These are phyloP conservation scores for Zoysia japonica DNA, from an alignment of 176 grass and related monocot genomes.

Conservation along the genomic window DNA sequence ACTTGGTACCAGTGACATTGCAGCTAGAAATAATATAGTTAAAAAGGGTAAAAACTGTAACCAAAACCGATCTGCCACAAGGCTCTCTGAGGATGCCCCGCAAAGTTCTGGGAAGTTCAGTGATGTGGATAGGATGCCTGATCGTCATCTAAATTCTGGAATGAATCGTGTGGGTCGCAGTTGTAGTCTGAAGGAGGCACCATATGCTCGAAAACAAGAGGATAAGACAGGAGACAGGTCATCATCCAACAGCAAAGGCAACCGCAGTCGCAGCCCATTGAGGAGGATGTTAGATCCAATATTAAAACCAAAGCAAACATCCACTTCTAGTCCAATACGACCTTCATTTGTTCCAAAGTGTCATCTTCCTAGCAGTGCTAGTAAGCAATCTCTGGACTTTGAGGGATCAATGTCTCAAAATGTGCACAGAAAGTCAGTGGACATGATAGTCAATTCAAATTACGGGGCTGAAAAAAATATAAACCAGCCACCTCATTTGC, in stretches of 20 bases:
- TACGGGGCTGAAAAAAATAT: constrained; percentile 37
- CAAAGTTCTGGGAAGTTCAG: constrained; percentile 41
- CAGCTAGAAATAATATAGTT: constrained; percentile 29
- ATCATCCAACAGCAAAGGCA: constrained; percentile 53
- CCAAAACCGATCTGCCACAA: constrained; percentile 19
- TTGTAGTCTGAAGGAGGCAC: constrained; percentile 63
- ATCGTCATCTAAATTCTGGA: constrained; percentile 34
- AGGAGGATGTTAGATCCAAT: constrained; percentile 94
- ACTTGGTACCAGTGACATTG: constrained; percentile 12
- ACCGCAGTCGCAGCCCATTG: constrained; percentile 62
- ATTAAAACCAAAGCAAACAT: constrained; percentile 61
- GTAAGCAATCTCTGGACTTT: constrained; percentile 46
- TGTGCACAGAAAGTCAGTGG: constrained; percentile 56
- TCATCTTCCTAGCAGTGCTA: constrained; percentile 30
- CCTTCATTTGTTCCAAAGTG: constrained; percentile 51
- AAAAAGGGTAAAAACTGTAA: constrained; percentile 21
- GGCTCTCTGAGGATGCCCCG: constrained; percentile 14
- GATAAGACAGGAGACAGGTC: constrained; percentile 59
- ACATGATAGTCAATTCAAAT: constrained; percentile 42
- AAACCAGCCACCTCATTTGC: constrained; percentile 26
- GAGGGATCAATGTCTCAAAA: constrained; percentile 34
- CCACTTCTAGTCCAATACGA: constrained; percentile 43
- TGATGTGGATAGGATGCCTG: constrained; percentile 37
- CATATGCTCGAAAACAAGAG: constrained; percentile 31
- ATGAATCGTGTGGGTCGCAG: constrained; percentile 53